Evolutionary conservation across 257 asterid genomes (phyloP).

Genomic region (Jaltomata sinuosa): DNA sequence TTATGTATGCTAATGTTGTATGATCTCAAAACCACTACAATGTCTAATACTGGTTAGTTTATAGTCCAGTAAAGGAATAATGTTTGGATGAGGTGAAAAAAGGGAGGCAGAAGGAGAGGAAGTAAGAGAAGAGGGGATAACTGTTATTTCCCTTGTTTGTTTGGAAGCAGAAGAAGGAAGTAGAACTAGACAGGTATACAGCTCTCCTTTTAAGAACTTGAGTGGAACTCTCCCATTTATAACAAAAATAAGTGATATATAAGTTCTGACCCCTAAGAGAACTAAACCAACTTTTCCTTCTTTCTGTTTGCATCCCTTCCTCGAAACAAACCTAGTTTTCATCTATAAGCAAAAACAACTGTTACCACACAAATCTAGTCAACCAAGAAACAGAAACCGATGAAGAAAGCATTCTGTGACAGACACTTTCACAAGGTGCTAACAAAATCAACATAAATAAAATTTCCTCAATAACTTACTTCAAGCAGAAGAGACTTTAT

Average conservation of each 20-base stretch:
- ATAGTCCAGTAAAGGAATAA: not conserved
- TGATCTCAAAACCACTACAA: not conserved
- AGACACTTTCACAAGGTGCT: not conserved
- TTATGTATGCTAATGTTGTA: not conserved
- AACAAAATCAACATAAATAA: not conserved
- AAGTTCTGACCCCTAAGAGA: not conserved
- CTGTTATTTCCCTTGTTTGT: not conserved
- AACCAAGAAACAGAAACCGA: not conserved
- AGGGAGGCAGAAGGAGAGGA: not conserved
- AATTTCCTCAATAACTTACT: conserved; percentile 26
- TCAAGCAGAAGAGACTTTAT: conserved; percentile 63
- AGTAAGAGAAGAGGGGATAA: not conserved
- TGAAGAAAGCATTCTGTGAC: not conserved
- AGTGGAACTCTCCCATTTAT: not conserved
- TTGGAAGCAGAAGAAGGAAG: not conserved
- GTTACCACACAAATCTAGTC: not conserved
- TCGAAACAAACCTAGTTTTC: not conserved
- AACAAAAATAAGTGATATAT: not conserved
- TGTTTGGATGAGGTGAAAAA: not conserved
- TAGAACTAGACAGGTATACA: not conserved
- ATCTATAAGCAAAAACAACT: not conserved
- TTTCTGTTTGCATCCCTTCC: not conserved
- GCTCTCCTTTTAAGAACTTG: not conserved
- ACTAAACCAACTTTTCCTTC: not conserved
- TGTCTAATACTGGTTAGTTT: not conserved